Evolutionary conservation across 805 yeast genomes (phyloP).

Genomic region (Starmerella bombi): DNA sequence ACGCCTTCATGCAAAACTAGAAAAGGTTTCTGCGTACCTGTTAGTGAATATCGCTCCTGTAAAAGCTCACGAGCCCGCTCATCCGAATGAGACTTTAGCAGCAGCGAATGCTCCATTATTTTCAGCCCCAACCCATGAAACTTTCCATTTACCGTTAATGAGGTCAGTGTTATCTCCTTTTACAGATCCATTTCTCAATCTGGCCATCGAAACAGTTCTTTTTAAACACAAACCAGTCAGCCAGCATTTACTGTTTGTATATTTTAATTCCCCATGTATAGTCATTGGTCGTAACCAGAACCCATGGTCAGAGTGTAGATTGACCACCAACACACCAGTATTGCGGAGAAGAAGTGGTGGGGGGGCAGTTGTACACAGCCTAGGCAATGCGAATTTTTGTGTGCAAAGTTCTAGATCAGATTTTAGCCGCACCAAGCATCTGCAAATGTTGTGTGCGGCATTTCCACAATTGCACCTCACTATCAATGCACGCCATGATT

Average conservation of each 20-base stretch:
- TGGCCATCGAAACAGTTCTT: conserved; percentile 71
- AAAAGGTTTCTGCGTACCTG: conserved; percentile 28
- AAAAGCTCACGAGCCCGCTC: conserved; percentile 27
- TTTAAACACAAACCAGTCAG: conserved; percentile 33
- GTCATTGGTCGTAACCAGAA: conserved; percentile 94
- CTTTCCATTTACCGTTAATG: no score
- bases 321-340: conserved; percentile 52
- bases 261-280: conserved; percentile 71
- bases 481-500: conserved; percentile 72
- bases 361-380: conserved; percentile 91
- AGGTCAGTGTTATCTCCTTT: conserved; percentile 46
- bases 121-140: no score
- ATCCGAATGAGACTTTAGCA: conserved; percentile 24
- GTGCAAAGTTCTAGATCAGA: conserved; percentile 55
- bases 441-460: conserved; percentile 33
- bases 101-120: conserved; percentile 22
- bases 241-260: conserved; percentile 50
- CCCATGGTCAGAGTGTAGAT: conserved; percentile 75
- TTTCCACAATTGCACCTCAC: conserved; percentile 28
- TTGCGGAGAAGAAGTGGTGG: conserved; percentile 83
- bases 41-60: conserved; percentile 28
- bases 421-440: conserved; percentile 47
- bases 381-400: conserved; percentile 77
- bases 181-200: conserved; percentile 55
- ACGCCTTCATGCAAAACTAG: conserved; percentile 22